Evolutionary conservation across 2,329 filamentous ascomycete species (phyloP).

Genomic region (Fusarium bulbicola): DNA sequence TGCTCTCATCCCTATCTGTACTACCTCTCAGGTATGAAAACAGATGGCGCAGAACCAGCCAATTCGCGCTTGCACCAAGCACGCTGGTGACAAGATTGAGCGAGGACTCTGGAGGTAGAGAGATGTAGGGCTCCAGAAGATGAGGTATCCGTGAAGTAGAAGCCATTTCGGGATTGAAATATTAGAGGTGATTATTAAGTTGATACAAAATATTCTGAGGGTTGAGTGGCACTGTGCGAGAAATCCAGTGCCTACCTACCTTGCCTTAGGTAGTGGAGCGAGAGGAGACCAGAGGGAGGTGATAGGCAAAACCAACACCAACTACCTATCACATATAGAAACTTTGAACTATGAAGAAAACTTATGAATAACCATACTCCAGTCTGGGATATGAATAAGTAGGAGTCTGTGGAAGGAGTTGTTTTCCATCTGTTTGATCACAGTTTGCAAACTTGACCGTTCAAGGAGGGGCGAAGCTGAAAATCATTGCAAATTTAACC

Average conservation of each 20-base stretch:
- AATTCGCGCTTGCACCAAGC: slow-evolving; percentile 70
- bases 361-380: too few relatives aligned
- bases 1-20: slow-evolving; percentile 26
- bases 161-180: slow-evolving; percentile 14
- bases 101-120: slow-evolving; percentile 64
- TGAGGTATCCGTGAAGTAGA: slow-evolving; percentile 65
- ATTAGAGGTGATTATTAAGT: slow-evolving; percentile 7
- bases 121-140: slow-evolving; percentile 71
- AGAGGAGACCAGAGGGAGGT: background rate
- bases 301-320: background rate
- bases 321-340: too few relatives aligned
- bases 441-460: background rate
- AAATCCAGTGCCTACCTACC: background rate
- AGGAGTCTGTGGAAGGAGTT: background rate
- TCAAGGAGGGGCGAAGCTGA: background rate
- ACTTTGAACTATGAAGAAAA: background rate
- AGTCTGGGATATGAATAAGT: background rate
- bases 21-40: slow-evolving; percentile 54
- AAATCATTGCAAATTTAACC: background rate
- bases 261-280: slow-evolving; percentile 10
- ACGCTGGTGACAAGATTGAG: slow-evolving; percentile 75
- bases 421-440: background rate
- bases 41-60: slow-evolving; percentile 69
- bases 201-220: slow-evolving; percentile 29
- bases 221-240: slow-evolving; percentile 33